These are phyloP conservation scores for Calvatia gigantea DNA, from an alignment of 768 basidiomycete genomes.

Conservation along the genomic window DNA sequence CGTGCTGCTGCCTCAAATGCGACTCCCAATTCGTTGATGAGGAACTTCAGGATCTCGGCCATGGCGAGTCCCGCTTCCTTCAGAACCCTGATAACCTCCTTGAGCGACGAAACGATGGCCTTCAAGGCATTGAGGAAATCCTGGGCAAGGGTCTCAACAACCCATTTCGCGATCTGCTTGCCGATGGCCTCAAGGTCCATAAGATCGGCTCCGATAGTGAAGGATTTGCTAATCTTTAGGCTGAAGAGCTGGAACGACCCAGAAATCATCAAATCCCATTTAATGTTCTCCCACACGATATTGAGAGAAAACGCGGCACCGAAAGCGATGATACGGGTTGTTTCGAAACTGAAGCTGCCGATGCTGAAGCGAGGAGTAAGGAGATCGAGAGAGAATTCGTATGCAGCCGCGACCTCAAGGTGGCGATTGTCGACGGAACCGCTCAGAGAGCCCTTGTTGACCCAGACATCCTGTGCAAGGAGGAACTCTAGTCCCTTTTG, in stretches of 20 bases:
- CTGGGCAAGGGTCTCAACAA: neutral
- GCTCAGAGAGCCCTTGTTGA: neutral
- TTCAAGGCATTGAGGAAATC: neutral
- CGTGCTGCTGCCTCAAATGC: neutral
- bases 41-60: neutral
- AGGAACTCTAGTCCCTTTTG: neutral
- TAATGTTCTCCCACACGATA: neutral
- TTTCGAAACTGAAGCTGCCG: neutral
- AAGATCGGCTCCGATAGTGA: neutral
- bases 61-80: neutral
- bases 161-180: neutral
- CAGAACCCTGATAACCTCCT: neutral
- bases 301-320: neutral
- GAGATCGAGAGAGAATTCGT: neutral
- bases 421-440: neutral
- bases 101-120: neutral
- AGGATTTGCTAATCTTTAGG: neutral
- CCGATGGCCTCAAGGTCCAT: neutral
- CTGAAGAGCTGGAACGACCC: neutral
- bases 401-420: neutral
- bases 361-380: neutral
- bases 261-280: neutral
- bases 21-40: neutral
- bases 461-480: neutral
- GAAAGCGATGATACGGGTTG: neutral